Percentiles rank a stretch among this genome's conserved stretches.
Evolutionary conservation across 2,329 filamentous ascomycete genomes (phyloP).

Genomic region (Ophiostoma tasmaniense): DNA sequence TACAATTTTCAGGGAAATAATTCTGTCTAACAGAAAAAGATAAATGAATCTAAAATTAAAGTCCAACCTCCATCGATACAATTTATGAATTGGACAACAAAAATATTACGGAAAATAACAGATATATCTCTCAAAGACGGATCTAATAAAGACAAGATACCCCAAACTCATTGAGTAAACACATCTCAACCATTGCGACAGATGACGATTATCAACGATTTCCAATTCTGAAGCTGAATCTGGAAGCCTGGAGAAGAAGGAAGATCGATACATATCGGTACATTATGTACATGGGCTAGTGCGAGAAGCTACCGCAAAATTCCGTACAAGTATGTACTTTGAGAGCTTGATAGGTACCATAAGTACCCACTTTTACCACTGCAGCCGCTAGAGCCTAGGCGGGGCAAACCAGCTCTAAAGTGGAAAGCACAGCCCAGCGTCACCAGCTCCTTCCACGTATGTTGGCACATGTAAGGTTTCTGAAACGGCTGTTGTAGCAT

Average conservation of each 20-base stretch:
- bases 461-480: background rate
- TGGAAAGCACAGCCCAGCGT: slow-evolving; percentile 7
- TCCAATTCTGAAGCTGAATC: background rate
- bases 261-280: background rate
- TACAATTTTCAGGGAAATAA: too few relatives aligned
- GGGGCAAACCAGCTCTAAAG: background rate
- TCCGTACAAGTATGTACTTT: background rate
- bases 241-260: background rate
- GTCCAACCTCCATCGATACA: too few relatives aligned
- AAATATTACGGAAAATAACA: too few relatives aligned
- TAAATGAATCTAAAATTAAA: too few relatives aligned
- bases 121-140: too few relatives aligned
- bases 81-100: too few relatives aligned
- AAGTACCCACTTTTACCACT: background rate
- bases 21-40: too few relatives aligned
- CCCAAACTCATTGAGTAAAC: too few relatives aligned
- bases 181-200: background rate
- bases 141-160: too few relatives aligned
- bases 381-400: slow-evolving; percentile 3
- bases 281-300: background rate
- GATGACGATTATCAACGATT: background rate
- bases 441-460: slow-evolving; percentile 8
- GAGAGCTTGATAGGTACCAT: background rate
- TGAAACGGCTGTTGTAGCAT: slow-evolving; percentile 4
- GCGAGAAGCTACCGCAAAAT: background rate